Evolutionary conservation across 2,329 filamentous ascomycete genomes (phyloP).

Genomic region (Myriosclerotinia duriaeana): DNA sequence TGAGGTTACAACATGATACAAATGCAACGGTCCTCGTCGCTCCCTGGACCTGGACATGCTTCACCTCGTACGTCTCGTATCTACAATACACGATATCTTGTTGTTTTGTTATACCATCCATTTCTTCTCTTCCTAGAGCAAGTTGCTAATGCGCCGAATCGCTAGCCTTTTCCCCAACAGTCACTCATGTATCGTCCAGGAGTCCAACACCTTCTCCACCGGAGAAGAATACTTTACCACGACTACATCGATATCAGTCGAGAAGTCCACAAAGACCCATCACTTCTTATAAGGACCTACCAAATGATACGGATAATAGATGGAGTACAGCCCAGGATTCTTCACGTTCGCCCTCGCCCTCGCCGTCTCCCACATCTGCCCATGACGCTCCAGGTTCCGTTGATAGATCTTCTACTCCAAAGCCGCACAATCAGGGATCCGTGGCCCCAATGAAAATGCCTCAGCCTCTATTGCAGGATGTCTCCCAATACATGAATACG

Average conservation of each 20-base stretch:
- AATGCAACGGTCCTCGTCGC: conserved; percentile 43
- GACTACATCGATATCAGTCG: conserved; percentile 53
- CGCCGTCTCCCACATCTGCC: conserved; percentile 32
- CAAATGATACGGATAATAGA: conserved; percentile 49
- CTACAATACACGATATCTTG: conserved; percentile 11
- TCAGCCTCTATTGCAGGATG: conserved; percentile 60
- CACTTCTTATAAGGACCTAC: conserved; percentile 46
- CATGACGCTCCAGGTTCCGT: conserved; percentile 38
- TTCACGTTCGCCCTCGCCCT: conserved; percentile 5
- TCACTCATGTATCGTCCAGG: conserved; percentile 52
- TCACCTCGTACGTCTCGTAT: conserved; percentile 40
- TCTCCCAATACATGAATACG: conserved; percentile 64
- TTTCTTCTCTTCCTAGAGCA: conserved; percentile 2
- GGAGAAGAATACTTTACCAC: conserved; percentile 50
- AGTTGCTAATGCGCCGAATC: conserved; percentile 25
- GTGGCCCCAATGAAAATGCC: conserved; percentile 34
- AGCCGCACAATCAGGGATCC: conserved; percentile 26
- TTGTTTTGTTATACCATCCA: background rate
- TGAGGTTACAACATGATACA: conserved; percentile 42
- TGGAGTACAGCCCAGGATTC: conserved; percentile 39
- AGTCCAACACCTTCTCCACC: conserved; percentile 56
- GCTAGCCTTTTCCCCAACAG: conserved; percentile 53
- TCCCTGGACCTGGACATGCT: conserved; percentile 40
- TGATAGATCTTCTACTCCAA: conserved; percentile 29
- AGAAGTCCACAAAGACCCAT: conserved; percentile 54